These are phyloP conservation scores for Immersiella caudata DNA, from an alignment of 495 filamentous ascomycete genomes.

Conservation along the genomic window DNA sequence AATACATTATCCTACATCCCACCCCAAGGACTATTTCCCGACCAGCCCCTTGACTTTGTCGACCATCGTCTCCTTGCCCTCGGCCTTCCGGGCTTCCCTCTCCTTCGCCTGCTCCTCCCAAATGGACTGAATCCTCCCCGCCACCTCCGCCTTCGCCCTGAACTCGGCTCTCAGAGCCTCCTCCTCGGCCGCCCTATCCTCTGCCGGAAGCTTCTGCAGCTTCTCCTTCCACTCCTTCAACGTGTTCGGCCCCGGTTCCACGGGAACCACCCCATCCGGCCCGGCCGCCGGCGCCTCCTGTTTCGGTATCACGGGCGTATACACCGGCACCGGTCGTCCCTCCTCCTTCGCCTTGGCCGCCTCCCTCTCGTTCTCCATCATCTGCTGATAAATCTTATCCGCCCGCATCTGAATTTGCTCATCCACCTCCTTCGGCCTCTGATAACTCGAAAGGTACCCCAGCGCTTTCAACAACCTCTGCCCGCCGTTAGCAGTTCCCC, in stretches of 20 bases:
- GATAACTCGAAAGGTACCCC: constrained; percentile 75
- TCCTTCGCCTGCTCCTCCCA: constrained; percentile 61
- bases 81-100: constrained; percentile 59
- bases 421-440: constrained; percentile 67
- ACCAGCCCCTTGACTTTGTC: constrained; percentile 46
- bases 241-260: constrained; percentile 39
- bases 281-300: neutral
- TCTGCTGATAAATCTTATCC: constrained; percentile 81
- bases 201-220: constrained; percentile 60
- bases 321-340: constrained; percentile 54
- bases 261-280: constrained; percentile 13
- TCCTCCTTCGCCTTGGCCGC: constrained; percentile 68
- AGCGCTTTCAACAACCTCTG: constrained; percentile 86
- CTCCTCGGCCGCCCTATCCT: constrained; percentile 68
- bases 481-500: neutral
- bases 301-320: constrained; percentile 48
- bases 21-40: constrained; percentile 11
- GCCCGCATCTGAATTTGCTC: constrained; percentile 96
- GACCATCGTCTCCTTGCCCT: constrained; percentile 56
- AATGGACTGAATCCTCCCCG: constrained; percentile 54
- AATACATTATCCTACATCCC: constrained; percentile 7
- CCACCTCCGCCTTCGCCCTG: constrained; percentile 58
- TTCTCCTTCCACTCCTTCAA: constrained; percentile 53
- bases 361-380: constrained; percentile 74
- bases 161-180: constrained; percentile 63